Evolutionary conservation across 805 yeast genomes (phyloP).

Genomic region (Vanderwaltozyma verrucispora): DNA sequence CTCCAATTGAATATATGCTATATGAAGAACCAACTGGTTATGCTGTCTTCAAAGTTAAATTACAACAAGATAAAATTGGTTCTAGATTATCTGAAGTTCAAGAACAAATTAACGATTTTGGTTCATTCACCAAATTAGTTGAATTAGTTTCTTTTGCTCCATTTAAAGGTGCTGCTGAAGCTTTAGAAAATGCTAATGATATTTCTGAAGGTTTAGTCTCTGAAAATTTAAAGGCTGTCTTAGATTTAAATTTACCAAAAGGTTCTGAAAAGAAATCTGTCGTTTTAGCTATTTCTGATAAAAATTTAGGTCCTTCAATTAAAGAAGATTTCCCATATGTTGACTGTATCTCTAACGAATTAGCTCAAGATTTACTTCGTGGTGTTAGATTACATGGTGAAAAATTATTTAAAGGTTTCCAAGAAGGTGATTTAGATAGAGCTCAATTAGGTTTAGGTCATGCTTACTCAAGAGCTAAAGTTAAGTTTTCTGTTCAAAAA

Average conservation of each 20-base stretch:
- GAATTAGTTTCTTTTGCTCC: conserved; percentile 95
- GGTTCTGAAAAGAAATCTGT: conserved; percentile 55
- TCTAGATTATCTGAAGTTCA: conserved; percentile 90
- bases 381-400: conserved; percentile 87
- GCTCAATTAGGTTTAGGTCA: conserved; percentile 99
- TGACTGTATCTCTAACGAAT: conserved; percentile 84
- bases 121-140: conserved; percentile 81
- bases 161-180: conserved; percentile 98
- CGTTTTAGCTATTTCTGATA: conserved; percentile 83
- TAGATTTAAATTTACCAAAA: conserved; percentile 86
- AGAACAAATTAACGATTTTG: conserved; percentile 75
- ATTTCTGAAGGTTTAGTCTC: conserved; percentile 94
- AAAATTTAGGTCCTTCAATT: conserved; percentile 91
- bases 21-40: conserved; percentile 99
- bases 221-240: conserved; percentile 78
- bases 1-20: conserved; percentile 78
- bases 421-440: conserved; percentile 91
- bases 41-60: conserved; percentile 86
- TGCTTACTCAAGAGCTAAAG: conserved; percentile 98
- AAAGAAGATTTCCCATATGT: conserved; percentile 83
- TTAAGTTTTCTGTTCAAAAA: conserved; percentile 96
- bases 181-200: conserved; percentile 95
- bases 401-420: conserved; percentile 82
- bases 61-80: conserved; percentile 92
- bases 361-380: conserved; percentile 89